These are phyloP conservation scores for Sporopachydermia cereana DNA, from an alignment of 1,139 yeast species.

Conservation along the genomic window DNA sequence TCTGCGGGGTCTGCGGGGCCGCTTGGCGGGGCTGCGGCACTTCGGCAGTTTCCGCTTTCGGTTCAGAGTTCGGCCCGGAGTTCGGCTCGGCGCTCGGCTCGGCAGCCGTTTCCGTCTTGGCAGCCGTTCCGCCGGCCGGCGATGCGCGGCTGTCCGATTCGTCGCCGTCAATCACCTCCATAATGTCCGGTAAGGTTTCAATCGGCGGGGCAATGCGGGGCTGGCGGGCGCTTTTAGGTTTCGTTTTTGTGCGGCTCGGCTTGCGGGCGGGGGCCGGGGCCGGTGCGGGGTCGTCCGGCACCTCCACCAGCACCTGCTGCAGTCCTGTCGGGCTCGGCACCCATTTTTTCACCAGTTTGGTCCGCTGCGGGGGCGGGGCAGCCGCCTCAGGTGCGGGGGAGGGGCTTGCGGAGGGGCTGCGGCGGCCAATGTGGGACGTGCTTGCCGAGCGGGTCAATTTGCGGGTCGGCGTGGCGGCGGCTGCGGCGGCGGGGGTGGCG, in stretches of 20 bases:
- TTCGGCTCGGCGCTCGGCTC: too few relatives aligned
- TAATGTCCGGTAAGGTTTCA: slow-evolving; percentile 4
- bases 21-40: not conserved
- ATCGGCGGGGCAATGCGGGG: not conserved
- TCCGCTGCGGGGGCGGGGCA: not conserved
- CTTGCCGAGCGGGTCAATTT: not conserved
- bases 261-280: not conserved
- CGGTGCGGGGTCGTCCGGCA: slow-evolving; percentile 13
- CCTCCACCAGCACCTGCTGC: slow-evolving; percentile 34
- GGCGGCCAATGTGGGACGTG: not conserved
- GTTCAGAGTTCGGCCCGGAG: too few relatives aligned
- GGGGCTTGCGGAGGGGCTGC: not conserved
- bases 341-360: slow-evolving; percentile 29
- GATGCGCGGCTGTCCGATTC: not conserved
- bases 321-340: slow-evolving; percentile 38
- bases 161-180: not conserved
- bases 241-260: not conserved
- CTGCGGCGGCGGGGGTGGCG: not conserved
- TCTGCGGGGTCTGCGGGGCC: not conserved
- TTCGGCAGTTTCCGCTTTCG: too few relatives aligned
- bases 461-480: not conserved
- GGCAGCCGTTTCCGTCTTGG: too few relatives aligned
- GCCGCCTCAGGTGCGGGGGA: not conserved
- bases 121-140: too few relatives aligned
- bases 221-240: not conserved